These are phyloP conservation scores for Echeveria elegans DNA, from an alignment of 164 flowering plant genomes.

Conservation along the genomic window DNA sequence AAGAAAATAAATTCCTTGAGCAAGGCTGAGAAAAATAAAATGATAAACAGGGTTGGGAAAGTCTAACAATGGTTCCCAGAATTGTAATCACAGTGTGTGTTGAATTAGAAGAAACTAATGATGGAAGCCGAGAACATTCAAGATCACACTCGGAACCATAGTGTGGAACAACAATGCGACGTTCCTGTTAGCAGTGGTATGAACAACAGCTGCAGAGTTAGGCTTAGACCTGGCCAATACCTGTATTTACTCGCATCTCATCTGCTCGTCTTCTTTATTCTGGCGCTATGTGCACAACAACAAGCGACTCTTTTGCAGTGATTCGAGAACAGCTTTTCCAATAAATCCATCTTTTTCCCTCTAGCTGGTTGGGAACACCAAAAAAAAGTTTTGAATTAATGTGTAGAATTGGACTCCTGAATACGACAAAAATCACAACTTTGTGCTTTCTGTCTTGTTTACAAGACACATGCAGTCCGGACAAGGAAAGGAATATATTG, in stretches of 20 bases:
- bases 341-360: not conserved
- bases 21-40: too few relatives aligned
- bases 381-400: not conserved
- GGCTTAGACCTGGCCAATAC: not conserved
- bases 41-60: too few relatives aligned
- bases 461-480: slow-evolving; percentile 84
- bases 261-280: not conserved
- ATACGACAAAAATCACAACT: slow-evolving; percentile 18
- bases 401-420: not conserved
- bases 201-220: not conserved
- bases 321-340: not conserved
- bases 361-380: not conserved
- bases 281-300: not conserved
- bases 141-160: not conserved
- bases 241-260: not conserved
- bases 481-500: slow-evolving; percentile 84
- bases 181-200: not conserved
- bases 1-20: too few relatives aligned
- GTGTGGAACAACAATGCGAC: slow-evolving; percentile 2
- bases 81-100: too few relatives aligned
- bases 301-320: not conserved
- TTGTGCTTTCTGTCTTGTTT: slow-evolving; percentile 49
- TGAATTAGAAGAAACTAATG: too few relatives aligned
- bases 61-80: too few relatives aligned
- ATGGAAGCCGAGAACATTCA: not conserved